Base-by-base conservation (phyloP, 177 flowering plant genomes). In the Vitis hybrid region DNA sequence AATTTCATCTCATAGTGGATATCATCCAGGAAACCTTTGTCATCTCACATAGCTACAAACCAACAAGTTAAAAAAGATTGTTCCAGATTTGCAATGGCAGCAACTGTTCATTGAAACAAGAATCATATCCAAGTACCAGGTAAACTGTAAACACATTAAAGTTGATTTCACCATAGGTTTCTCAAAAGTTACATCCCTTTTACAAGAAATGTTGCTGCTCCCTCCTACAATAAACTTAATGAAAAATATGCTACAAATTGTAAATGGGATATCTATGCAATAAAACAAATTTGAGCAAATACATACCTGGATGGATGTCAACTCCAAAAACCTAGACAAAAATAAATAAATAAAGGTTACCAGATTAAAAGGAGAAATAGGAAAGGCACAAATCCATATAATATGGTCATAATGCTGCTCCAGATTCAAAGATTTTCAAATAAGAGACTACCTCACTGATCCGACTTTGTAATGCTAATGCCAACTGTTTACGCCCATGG, bases 241-340 rank as follows among this genome's bases (percentile, higher is more conserved):
- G 9, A 12, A 52, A 48, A 2, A 48, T 10, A 3, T 12, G 3
- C 5, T 8, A 65, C 22, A 10, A 12, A 55, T 58, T 12, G 10
- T 18, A 9, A 68, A 57, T 8, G 29, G 39, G 5, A 69, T n/a
- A 22, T 3, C 39, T 11, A 26, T n/a, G 5, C 53, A 14, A 48
- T 54, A 10, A 15, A 52, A 62, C 55, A 29, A 29, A 29, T 29
- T 29, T 19, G 18, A 57, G 5, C 3, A 5, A 70, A 68, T n/a
- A 34, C 52, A 53, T 76, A 93, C 97, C 98, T 75, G 98, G 98
- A 74, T 93, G 98, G 67, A 93, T 93, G 76, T 93, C 97, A 66
- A 93, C 86, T 61, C 86, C 93, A 79, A 91, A 93, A 66, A 89
- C 98, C 98, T 93, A 74, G 53, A 65, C 11, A 34, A 60, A 65